Percentiles rank a stretch among this genome's conserved stretches.
phyloP scores from a whole-genome alignment of 2,329 filamentous ascomycete species.

The Xylariaceae sp. region DNA sequence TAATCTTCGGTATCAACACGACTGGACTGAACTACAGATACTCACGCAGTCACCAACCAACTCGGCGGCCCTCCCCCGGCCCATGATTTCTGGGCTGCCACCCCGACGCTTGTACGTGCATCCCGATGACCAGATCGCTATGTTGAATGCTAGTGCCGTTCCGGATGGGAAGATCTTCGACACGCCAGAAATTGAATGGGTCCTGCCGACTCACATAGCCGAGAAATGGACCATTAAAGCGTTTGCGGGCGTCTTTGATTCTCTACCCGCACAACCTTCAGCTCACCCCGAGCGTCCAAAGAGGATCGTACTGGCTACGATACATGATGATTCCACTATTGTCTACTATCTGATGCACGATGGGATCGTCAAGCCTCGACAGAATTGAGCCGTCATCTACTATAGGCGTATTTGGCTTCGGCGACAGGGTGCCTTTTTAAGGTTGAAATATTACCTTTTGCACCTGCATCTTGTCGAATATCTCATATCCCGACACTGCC shows the following conservation, averaged over 20 bases:
- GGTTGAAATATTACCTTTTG: constrained; percentile 75
- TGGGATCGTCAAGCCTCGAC: constrained; percentile 83
- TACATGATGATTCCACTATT: constrained; percentile 81
- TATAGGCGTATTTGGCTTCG: background rate
- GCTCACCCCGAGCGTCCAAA: constrained; percentile 59
- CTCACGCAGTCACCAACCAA: constrained; percentile 51
- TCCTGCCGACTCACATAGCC: constrained; percentile 72
- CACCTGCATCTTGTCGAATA: constrained; percentile 75
- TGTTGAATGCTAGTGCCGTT: constrained; percentile 65
- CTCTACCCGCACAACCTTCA: constrained; percentile 54
- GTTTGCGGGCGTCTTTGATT: constrained; percentile 75
- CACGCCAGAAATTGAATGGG: constrained; percentile 72
- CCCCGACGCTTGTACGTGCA: constrained; percentile 77
- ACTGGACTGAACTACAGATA: constrained; percentile 69
- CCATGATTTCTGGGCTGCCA: constrained; percentile 74
- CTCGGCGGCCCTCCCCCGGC: constrained; percentile 56
- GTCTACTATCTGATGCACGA: constrained; percentile 87
- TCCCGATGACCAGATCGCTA: constrained; percentile 80
- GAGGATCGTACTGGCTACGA: constrained; percentile 73
- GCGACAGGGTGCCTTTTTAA: constrained; percentile 34
- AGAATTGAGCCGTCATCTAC: constrained; percentile 63
- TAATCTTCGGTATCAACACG: constrained; percentile 77
- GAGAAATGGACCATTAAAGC: constrained; percentile 74
- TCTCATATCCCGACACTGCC: constrained; percentile 70
- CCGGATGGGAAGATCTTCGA: constrained; percentile 53